phyloP scores from a whole-genome alignment of 75 land plant species.

The Pinus tabuliformis region DNA sequence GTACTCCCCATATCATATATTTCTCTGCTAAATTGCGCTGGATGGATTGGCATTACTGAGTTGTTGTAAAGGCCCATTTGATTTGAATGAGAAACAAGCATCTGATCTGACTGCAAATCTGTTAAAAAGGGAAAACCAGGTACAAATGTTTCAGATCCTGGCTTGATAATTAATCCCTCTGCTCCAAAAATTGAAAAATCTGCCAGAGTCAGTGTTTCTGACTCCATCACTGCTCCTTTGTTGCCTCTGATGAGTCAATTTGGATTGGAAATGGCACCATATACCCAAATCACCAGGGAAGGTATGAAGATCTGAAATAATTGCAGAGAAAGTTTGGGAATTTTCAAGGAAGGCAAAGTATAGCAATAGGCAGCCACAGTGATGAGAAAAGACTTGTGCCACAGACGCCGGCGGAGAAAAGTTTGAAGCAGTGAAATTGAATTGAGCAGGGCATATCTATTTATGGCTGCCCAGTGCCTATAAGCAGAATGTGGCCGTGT shows the following conservation, averaged over 20 bases:
- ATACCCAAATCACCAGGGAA: background rate
- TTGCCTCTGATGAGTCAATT: background rate
- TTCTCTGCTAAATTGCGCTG: background rate
- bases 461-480: background rate
- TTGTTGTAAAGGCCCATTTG: background rate
- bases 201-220: background rate
- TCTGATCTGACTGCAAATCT: background rate
- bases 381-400: too few relatives aligned
- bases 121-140: background rate
- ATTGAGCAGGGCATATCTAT: background rate
- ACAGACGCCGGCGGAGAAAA: background rate
- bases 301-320: background rate
- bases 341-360: background rate
- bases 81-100: background rate
- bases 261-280: background rate
- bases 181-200: background rate
- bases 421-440: background rate
- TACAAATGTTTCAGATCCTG: conserved; percentile 1
- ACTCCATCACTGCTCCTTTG: background rate
- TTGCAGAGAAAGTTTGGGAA: background rate
- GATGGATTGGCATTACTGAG: background rate
- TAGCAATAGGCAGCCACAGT: background rate
- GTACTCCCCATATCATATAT: background rate
- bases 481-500: background rate
- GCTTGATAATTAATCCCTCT: background rate